phyloP scores from a whole-genome alignment of 257 asterid species.

The Nicotiana tomentosiformis region DNA sequence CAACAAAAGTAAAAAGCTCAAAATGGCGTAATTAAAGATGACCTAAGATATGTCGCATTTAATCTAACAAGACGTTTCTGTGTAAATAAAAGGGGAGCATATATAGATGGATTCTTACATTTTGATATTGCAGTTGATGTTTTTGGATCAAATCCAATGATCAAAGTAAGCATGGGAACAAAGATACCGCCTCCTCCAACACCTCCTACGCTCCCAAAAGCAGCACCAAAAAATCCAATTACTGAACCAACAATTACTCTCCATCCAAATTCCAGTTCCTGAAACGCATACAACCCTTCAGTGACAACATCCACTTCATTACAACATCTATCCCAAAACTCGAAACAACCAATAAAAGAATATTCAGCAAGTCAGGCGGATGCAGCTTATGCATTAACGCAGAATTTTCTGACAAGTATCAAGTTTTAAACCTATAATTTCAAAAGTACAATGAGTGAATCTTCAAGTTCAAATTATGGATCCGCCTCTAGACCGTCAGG shows the following conservation, averaged over 20 bases:
- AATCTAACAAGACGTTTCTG: no score
- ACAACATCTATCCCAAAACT: not conserved
- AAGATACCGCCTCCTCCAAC: slow-evolving; percentile 67
- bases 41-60: no score
- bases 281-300: not conserved
- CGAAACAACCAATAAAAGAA: not conserved
- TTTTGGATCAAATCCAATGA: slow-evolving; percentile 54
- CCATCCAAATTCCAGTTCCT: slow-evolving; percentile 59
- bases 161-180: slow-evolving; percentile 52
- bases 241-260: slow-evolving; percentile 38
- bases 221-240: slow-evolving; percentile 66
- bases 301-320: not conserved
- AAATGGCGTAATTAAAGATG: not conserved
- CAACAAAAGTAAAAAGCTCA: slow-evolving; percentile 2
- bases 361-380: not conserved
- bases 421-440: not conserved
- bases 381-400: not conserved
- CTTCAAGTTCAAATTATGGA: not conserved
- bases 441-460: not conserved
- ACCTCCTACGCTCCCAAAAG: slow-evolving; percentile 62
- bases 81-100: no score
- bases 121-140: slow-evolving; percentile 59
- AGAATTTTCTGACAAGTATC: no score
- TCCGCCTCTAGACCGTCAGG: not conserved
- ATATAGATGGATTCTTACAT: slow-evolving; percentile 24